phyloP scores from a whole-genome alignment of 257 asterid species.

The Capsicum rhomboideum region DNA sequence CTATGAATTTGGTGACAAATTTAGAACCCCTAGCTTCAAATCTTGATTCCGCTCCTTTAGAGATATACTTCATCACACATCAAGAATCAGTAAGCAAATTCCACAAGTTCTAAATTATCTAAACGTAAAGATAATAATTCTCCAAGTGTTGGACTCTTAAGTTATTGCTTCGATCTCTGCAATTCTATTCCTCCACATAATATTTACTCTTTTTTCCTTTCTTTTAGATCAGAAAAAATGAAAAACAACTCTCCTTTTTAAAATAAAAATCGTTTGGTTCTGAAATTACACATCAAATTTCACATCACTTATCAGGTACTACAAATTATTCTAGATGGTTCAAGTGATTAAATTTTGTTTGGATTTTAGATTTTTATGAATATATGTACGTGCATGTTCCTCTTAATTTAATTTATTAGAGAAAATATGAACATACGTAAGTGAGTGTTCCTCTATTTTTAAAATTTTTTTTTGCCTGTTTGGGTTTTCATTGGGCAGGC shows the following conservation, averaged over 20 bases:
- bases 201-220: not conserved
- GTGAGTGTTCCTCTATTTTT: not conserved
- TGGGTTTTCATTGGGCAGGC: not conserved
- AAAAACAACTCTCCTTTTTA: not conserved
- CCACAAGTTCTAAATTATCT: not conserved
- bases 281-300: not conserved
- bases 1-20: not conserved
- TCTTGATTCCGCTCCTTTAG: not conserved
- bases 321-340: not conserved
- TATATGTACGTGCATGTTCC: not conserved
- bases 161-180: not conserved
- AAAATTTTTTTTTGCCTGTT: not conserved
- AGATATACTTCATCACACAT: not conserved
- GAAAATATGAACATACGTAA: not conserved
- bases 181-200: not conserved
- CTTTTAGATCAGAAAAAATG: not conserved
- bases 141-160: not conserved
- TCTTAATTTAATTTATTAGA: not conserved
- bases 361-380: not conserved
- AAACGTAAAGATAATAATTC: not conserved
- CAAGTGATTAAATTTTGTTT: not conserved
- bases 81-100: not conserved
- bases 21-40: not conserved
- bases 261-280: not conserved
- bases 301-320: not conserved